These are phyloP conservation scores for Thermomyces lanuginosus DNA, from an alignment of 2,329 filamentous ascomycete genomes.

Conservation along the genomic window DNA sequence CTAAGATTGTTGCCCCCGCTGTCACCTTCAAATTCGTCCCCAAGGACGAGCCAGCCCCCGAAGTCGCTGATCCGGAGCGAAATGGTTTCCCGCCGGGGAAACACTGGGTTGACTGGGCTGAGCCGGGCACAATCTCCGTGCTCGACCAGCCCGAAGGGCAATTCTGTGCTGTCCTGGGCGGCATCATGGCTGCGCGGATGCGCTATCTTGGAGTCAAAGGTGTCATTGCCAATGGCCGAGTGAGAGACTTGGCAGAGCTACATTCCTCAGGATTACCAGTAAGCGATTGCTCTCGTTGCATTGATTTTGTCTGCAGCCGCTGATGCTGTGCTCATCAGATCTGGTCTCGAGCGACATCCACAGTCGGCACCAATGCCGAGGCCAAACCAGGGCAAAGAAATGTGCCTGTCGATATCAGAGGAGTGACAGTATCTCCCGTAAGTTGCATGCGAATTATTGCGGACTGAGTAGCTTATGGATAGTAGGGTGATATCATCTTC, in stretches of 20 bases:
- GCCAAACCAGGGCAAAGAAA: slow-evolving; percentile 26
- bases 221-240: slow-evolving; percentile 51
- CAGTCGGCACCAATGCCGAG: slow-evolving; percentile 30
- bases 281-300: not conserved
- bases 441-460: slow-evolving; percentile 6
- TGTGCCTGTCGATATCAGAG: slow-evolving; percentile 24
- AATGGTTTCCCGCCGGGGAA: slow-evolving; percentile 41
- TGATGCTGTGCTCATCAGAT: slow-evolving; percentile 19
- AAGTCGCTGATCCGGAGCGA: slow-evolving; percentile 12
- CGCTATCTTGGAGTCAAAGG: slow-evolving; percentile 43
- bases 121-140: slow-evolving; percentile 45
- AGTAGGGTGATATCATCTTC: slow-evolving; percentile 50
- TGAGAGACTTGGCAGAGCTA: slow-evolving; percentile 49
- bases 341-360: slow-evolving; percentile 28
- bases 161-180: slow-evolving; percentile 56
- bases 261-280: slow-evolving; percentile 27
- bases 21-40: slow-evolving; percentile 40
- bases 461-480: not conserved
- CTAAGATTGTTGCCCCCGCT: slow-evolving; percentile 27
- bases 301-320: not conserved
- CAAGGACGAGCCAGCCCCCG: slow-evolving; percentile 33
- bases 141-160: slow-evolving; percentile 50
- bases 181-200: slow-evolving; percentile 59
- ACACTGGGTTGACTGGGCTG: slow-evolving; percentile 53
- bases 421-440: slow-evolving; percentile 28